Evolutionary conservation across 2,329 filamentous ascomycete species (phyloP).

Genomic region (Intubia oerlemansii): DNA sequence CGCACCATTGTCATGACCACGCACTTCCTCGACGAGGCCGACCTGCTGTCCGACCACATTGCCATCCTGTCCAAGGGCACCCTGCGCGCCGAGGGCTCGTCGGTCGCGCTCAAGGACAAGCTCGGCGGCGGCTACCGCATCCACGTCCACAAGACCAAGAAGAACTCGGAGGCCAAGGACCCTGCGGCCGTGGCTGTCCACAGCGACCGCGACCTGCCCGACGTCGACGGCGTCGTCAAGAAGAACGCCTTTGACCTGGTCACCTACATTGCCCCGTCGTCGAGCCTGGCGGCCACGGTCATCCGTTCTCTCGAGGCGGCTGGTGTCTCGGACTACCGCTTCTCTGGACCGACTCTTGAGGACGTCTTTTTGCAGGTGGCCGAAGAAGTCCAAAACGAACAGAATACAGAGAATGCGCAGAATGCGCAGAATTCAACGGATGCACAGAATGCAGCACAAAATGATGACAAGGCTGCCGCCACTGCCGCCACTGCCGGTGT

Average conservation of each 20-base stretch:
- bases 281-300: conserved; percentile 46
- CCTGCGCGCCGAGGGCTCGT: conserved; percentile 63
- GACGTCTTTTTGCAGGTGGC: conserved; percentile 79
- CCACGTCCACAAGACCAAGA: conserved; percentile 38
- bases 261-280: conserved; percentile 50
- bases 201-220: conserved; percentile 15
- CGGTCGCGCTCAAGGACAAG: conserved; percentile 64
- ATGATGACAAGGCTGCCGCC: no score
- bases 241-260: conserved; percentile 47
- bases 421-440: not conserved
- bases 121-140: conserved; percentile 73
- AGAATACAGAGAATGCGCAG: conserved; percentile 2
- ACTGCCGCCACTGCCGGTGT: not conserved
- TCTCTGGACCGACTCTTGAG: conserved; percentile 77
- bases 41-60: conserved; percentile 74
- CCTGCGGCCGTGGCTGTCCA: conserved; percentile 15
- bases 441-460: not conserved
- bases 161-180: conserved; percentile 13
- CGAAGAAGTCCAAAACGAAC: conserved; percentile 48
- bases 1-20: conserved; percentile 77
- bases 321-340: conserved; percentile 56
- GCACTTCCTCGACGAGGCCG: conserved; percentile 85
- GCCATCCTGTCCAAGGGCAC: conserved; percentile 71
- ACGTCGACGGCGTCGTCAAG: conserved; percentile 33
- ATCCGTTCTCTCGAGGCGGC: conserved; percentile 46